Evolutionary conservation across 2,329 filamentous ascomycete species (phyloP), one percentile per base, ranked within the genome.

Genomic region (Aspergillus sp.): DNA sequence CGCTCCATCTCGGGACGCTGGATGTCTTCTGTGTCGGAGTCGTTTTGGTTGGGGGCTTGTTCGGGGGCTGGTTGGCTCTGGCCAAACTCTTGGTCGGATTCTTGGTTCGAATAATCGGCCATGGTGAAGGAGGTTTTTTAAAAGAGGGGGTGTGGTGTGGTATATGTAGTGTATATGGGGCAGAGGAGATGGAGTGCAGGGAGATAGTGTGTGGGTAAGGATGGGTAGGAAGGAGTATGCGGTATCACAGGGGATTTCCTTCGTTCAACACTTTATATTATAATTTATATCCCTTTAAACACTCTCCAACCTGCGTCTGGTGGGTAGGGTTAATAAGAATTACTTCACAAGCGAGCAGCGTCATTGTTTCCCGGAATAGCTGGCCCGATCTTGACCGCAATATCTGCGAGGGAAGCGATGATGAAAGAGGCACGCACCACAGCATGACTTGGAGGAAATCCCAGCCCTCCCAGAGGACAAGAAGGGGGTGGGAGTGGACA

Each of bases 1-100:
- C 27, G 27, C 5, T 81, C 83, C 56, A 82, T 78, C 62, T 85
- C 81, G 19, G 78, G 81, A 65, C 82, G 80, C 6, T 81, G 73
- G 61, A 83, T 74, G 47, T 80, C 82, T 66, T 86, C 84, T 31
- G 77, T 78, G 65, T 85, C 84, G 62, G 69, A 72, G 56, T 73
- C 70, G 63, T 71, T 44, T 45, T 21, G 76, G 70, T 56, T 71
- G 76, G 46, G 72, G 72, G 56, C 78, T 75, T 54, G 73, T 62
- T 55, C 73, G 56, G 15, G 66, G 59, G 46, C 31, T 9, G 50
- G 76, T 68, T 78, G 76, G 21, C 21, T 25, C 64, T 71, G 74
- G 66, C 76, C 76, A 57, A 71, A 77, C 72, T 63, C 52, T 72
- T 66, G 57, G 50, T 57, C 60, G 57, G 61, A 50, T 27, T 68